Conservation (phyloP, 805 yeast species). For the Yarrowia yakushimensis region DNA sequence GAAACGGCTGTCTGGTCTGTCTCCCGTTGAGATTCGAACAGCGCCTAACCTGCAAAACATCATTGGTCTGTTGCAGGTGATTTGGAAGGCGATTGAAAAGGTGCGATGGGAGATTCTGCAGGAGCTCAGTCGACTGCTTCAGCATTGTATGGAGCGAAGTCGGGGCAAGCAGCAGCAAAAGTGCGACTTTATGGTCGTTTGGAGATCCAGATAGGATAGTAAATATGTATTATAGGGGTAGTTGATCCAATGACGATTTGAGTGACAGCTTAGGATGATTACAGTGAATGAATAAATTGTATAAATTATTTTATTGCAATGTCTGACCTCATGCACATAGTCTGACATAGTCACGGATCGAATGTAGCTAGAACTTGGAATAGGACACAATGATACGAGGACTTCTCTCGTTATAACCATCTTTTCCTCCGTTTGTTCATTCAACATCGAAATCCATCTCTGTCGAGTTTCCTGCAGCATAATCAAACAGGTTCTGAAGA, state of each 20-base stretch:
- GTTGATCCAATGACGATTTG: too few species aligned
- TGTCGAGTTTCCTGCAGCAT: not conserved
- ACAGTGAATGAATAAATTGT: too few species aligned
- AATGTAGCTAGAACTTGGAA: too few species aligned
- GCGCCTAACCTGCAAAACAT: constrained; percentile 48
- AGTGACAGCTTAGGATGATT: too few species aligned
- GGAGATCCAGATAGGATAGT: constrained; percentile 7
- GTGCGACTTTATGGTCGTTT: constrained; percentile 31
- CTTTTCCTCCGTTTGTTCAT: not conserved
- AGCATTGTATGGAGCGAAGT: constrained; percentile 31
- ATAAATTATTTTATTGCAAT: too few species aligned
- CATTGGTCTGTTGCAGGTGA: constrained; percentile 49
- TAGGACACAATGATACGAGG: too few species aligned
- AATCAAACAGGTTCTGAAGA: constrained; percentile 3
- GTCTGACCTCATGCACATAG: too few species aligned
- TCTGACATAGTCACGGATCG: too few species aligned
- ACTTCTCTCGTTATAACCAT: too few species aligned
- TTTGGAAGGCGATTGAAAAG: constrained; percentile 31
- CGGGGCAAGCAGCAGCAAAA: constrained; percentile 28
- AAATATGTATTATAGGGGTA: constrained; percentile 8
- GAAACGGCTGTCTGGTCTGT: constrained; percentile 41
- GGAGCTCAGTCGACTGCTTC: constrained; percentile 31
- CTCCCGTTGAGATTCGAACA: constrained; percentile 35
- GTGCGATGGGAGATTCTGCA: constrained; percentile 35
- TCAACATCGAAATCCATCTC: not conserved